Evolutionary conservation across 2,329 filamentous ascomycete species (phyloP).

Genomic region (Xylaria digitata): DNA sequence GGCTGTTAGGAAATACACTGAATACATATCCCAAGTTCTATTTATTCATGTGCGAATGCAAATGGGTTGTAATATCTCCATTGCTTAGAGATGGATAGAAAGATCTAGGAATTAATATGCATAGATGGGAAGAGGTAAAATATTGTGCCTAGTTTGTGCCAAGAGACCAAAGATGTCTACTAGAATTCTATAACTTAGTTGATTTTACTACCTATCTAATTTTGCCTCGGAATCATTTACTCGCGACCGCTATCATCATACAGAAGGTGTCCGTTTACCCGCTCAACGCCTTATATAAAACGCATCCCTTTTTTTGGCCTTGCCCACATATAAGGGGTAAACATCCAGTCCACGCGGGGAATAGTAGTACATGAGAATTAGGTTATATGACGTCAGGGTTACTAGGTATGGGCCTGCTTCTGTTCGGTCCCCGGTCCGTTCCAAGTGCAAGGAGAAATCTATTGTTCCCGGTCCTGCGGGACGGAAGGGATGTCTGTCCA

Average conservation of each 20-base stretch:
- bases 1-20: no score
- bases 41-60: not conserved
- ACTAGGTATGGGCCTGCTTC: not conserved
- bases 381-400: not conserved
- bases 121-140: not conserved
- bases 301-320: not conserved
- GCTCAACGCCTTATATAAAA: not conserved
- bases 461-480: not conserved
- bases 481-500: not conserved
- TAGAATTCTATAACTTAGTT: constrained; percentile 8
- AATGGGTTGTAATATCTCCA: not conserved
- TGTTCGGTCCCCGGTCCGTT: not conserved
- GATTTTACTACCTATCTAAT: constrained; percentile 3
- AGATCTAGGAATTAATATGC: not conserved
- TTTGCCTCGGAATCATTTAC: not conserved
- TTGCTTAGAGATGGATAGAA: not conserved
- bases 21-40: no score
- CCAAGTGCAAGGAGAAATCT: not conserved
- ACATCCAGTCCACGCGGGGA: not conserved
- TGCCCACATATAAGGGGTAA: not conserved
- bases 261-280: not conserved
- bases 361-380: constrained; percentile 16
- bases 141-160: not conserved
- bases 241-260: not conserved
- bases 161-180: not conserved